Evolutionary conservation across 106 monocot genomes (phyloP).

Genomic region (Amphibolis antarctica): DNA sequence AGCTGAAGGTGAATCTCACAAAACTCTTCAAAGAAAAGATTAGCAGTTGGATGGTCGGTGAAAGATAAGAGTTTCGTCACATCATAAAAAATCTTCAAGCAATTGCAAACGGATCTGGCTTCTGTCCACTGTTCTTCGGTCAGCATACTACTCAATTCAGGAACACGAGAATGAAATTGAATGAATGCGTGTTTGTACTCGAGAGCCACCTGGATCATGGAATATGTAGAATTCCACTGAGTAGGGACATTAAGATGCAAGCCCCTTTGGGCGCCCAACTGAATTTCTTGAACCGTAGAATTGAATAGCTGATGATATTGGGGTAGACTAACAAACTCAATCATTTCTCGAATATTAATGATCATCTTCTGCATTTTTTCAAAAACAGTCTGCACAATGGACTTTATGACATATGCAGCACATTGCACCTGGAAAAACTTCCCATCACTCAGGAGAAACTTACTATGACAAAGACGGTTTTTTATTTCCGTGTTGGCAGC

Average conservation of each 20-base stretch:
- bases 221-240: constrained; percentile 17
- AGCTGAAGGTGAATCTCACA: constrained; percentile 18
- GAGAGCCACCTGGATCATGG: constrained; percentile 13
- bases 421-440: constrained; percentile 17
- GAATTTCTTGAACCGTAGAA: constrained; percentile 6
- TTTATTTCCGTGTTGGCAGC: constrained; percentile 7
- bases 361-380: constrained; percentile 5
- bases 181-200: constrained; percentile 15
- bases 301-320: constrained; percentile 6
- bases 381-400: constrained; percentile 6
- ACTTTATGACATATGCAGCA: constrained; percentile 9
- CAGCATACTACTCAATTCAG: background rate
- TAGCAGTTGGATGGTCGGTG: constrained; percentile 10
- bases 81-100: constrained; percentile 19
- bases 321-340: constrained; percentile 6
- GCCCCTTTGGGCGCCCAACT: background rate
- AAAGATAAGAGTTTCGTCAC: constrained; percentile 13
- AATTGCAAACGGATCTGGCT: constrained; percentile 10
- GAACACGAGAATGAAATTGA: constrained; percentile 1
- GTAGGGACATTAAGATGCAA: constrained; percentile 7
- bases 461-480: constrained; percentile 7
- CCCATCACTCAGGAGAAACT: constrained; percentile 4
- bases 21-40: constrained; percentile 21
- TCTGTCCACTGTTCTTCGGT: constrained; percentile 17
- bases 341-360: constrained; percentile 7